Percentiles rank a stretch among this genome's conserved stretches.
phyloP scores from a whole-genome alignment of 225 moss, liverwort and hornwort genomes.

The Marchantia paleacea region DNA sequence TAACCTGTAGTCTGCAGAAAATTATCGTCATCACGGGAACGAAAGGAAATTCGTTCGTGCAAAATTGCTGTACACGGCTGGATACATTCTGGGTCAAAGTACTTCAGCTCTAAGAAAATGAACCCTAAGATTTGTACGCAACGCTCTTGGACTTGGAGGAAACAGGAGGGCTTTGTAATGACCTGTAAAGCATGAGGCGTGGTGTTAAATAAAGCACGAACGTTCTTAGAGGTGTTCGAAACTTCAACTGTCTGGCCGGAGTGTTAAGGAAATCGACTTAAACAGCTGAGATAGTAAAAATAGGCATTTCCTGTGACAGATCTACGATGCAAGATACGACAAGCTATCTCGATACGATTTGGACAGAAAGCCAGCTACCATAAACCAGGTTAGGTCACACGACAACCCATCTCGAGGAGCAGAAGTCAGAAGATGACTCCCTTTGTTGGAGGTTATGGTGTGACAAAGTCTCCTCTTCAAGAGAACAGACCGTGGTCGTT shows the following conservation, averaged over 20 bases:
- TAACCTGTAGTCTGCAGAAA: too few relatives aligned
- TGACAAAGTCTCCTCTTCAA: too few relatives aligned
- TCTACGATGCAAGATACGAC: not conserved
- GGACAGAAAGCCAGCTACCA: not conserved
- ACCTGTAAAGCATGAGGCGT: conserved; percentile 10
- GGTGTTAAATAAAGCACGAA: not conserved
- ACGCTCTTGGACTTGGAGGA: conserved; percentile 18
- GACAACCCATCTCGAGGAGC: too few relatives aligned
- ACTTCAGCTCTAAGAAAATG: not conserved
- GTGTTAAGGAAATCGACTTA: not conserved
- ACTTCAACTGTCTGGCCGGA: not conserved
- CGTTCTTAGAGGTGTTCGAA: not conserved
- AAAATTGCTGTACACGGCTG: not conserved
- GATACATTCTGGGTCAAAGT: not conserved
- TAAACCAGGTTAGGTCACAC: too few relatives aligned
- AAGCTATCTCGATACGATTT: not conserved
- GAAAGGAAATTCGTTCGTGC: not conserved
- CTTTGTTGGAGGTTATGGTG: too few relatives aligned
- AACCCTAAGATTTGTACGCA: not conserved
- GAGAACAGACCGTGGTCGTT: too few relatives aligned
- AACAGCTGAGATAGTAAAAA: too few relatives aligned
- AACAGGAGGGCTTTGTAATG: not conserved
- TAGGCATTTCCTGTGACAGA: too few relatives aligned
- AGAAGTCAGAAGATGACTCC: too few relatives aligned
- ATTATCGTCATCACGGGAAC: too few relatives aligned